phyloP scores from a whole-genome alignment of 1,139 yeast genomes.

The Kurtzmaniella quercitrusa region DNA sequence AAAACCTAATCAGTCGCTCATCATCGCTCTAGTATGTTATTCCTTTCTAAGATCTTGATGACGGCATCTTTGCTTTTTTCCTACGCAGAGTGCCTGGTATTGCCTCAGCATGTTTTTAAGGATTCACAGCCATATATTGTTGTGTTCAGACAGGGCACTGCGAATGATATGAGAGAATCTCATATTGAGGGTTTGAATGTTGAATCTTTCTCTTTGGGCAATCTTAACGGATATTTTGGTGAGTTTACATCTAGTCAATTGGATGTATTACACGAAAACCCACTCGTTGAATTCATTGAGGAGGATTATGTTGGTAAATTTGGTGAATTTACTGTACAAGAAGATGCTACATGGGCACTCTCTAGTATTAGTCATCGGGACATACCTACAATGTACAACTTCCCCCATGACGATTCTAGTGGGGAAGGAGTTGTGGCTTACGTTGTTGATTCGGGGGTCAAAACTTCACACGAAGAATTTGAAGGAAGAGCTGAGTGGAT shows the following conservation, averaged over 20 bases:
- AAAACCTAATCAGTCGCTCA: not conserved
- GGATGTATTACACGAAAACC: constrained; percentile 64
- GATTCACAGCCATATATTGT: not conserved
- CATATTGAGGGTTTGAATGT: not conserved
- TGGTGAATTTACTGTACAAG: constrained; percentile 16
- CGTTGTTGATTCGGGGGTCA: constrained; percentile 39
- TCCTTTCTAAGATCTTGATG: not conserved
- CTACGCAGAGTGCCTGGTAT: not conserved
- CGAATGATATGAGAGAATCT: not conserved
- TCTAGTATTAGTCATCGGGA: constrained; percentile 10
- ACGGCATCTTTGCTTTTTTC: not conserved
- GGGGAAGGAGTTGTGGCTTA: constrained; percentile 45
- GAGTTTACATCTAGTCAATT: not conserved
- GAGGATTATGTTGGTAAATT: constrained; percentile 57
- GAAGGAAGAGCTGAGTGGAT: constrained; percentile 31
- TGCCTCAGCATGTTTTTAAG: not conserved
- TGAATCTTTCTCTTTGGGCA: not conserved
- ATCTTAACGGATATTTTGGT: not conserved
- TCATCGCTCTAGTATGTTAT: not conserved
- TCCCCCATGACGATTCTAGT: constrained; percentile 29
- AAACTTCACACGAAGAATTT: constrained; percentile 28
- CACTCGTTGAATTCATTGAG: constrained; percentile 75
- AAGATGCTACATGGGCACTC: constrained; percentile 13
- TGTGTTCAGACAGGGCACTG: not conserved
- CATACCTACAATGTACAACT: constrained; percentile 11